Base-by-base conservation (phyloP, 176 grass and related monocot genomes). In the Stipa capillata region DNA sequence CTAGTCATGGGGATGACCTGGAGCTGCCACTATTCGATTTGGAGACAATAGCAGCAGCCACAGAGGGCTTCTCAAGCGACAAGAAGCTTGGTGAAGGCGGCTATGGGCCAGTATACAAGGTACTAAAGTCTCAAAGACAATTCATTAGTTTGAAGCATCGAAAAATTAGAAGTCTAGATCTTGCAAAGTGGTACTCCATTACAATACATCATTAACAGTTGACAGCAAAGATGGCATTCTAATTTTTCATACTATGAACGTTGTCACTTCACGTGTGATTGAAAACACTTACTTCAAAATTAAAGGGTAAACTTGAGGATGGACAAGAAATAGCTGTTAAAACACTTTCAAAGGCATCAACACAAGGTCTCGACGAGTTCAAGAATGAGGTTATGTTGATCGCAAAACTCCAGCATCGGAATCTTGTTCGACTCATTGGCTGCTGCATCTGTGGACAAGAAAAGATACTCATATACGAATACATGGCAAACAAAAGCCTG, bases 271-370 rank as follows among this genome's bases (percentile, higher is more conserved):
- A n/a, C n/a, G n/a, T n/a, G n/a, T n/a, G n/a, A n/a, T n/a, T n/a
- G n/a, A n/a, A n/a, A n/a, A n/a, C n/a, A n/a, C n/a, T n/a, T n/a
- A n/a, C n/a, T n/a, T n/a, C n/a, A n/a, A n/a, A n/a, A n/a, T n/a
- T n/a, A 48, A 58, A 93, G 90, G 93, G 93, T 50, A 83, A 27
- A 33, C 90, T 90, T 63, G 80, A 63, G 9, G 81, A 97, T 82
- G 88, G 88, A 61, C 82, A 89, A 59, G 90, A 91, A 79, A 85
- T 97, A 83, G 93, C 90, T 10, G 93, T 97, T 13, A 97, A 97
- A 49, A 84, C 83, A 48, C 90, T 97, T 74, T 82, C 93, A 7
- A 77, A 77, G 61, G 83, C 79, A 65, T 97, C 90, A 12, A 40
- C 18, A 6, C 93, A 97, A 43, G 90, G 93, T 29, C 33, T 90